Conservation (phyloP, 176 grass and related monocot genomes). For the Elymus sibiricus region DNA sequence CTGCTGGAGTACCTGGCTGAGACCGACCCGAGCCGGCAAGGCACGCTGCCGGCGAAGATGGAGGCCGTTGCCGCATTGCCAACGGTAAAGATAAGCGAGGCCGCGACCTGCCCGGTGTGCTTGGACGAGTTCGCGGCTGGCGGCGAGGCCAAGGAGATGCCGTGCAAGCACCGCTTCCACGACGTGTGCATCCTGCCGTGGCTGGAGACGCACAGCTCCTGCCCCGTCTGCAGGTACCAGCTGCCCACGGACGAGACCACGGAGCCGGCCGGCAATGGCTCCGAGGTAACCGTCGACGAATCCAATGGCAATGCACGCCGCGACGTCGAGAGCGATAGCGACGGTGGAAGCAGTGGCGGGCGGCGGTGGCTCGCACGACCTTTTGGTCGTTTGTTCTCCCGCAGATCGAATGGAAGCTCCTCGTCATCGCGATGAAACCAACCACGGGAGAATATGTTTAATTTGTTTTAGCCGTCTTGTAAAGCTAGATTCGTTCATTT, state of each 20-base stretch:
- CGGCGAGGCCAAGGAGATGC: conserved; percentile 70
- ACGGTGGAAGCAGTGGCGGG: conserved; percentile 29
- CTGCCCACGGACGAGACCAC: conserved; percentile 57
- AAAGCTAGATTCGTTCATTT: conserved; percentile 3
- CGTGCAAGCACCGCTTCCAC: conserved; percentile 84
- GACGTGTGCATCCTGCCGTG: conserved; percentile 66
- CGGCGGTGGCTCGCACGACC: conserved; percentile 61
- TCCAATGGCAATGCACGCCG: not conserved
- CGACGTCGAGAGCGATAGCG: conserved; percentile 3
- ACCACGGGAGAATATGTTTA: not conserved
- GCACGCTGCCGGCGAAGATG: conserved; percentile 64
- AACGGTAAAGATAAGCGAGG: conserved; percentile 41
- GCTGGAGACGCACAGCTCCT: conserved; percentile 88
- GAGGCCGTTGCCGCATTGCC: conserved; percentile 71
- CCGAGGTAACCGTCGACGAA: not conserved
- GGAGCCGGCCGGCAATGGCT: conserved; percentile 14
- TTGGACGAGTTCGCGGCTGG: conserved; percentile 70
- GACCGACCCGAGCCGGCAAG: conserved; percentile 49
- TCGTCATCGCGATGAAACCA: conserved; percentile 33
- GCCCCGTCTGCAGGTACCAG: conserved; percentile 80
- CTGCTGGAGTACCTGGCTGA: conserved; percentile 72
- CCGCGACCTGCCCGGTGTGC: conserved; percentile 66
- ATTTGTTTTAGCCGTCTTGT: not conserved
- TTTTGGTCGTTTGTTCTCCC: conserved; percentile 51
- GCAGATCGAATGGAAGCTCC: conserved; percentile 33